phyloP scores from a whole-genome alignment of 1,284 basidiomycete species.

The Cystobasidium sp. region DNA sequence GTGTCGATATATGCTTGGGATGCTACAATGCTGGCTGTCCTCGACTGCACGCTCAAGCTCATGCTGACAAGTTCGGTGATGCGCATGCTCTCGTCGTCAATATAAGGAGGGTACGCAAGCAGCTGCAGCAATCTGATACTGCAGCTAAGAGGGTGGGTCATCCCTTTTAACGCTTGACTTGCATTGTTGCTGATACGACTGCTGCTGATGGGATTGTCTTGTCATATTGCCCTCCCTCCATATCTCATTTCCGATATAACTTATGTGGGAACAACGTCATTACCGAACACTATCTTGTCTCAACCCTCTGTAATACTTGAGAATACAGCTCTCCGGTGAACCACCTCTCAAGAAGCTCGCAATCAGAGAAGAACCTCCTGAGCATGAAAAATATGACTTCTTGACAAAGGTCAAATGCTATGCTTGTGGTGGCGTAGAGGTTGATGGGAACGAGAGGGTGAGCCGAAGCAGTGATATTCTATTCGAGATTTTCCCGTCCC shows the following conservation, averaged over 20 bases:
- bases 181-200: not conserved
- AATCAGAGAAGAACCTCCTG: slow-evolving; percentile 73
- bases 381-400: slow-evolving; percentile 85
- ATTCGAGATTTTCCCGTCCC: too few species aligned
- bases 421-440: slow-evolving; percentile 62
- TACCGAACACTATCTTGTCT: not conserved
- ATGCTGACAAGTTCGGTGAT: slow-evolving; percentile 65
- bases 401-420: slow-evolving; percentile 74
- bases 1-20: slow-evolving; percentile 84
- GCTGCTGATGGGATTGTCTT: not conserved
- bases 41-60: slow-evolving; percentile 72
- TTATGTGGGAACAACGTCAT: not conserved
- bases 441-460: slow-evolving; percentile 52
- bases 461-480: not conserved
- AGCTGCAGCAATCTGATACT: slow-evolving; percentile 53
- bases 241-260: not conserved
- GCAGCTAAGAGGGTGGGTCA: slow-evolving; percentile 27
- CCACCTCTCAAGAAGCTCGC: slow-evolving; percentile 90
- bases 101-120: slow-evolving; percentile 73
- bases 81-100: slow-evolving; percentile 81
- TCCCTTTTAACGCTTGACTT: not conserved
- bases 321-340: slow-evolving; percentile 64
- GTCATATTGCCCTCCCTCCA: not conserved
- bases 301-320: too few species aligned
- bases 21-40: slow-evolving; percentile 95